A percentile compares a stretch with the other conserved stretches of the same genome.
These are phyloP conservation scores for Trichoderma sp. DNA, from an alignment of 2,329 filamentous ascomycete genomes.

Conservation along the genomic window DNA sequence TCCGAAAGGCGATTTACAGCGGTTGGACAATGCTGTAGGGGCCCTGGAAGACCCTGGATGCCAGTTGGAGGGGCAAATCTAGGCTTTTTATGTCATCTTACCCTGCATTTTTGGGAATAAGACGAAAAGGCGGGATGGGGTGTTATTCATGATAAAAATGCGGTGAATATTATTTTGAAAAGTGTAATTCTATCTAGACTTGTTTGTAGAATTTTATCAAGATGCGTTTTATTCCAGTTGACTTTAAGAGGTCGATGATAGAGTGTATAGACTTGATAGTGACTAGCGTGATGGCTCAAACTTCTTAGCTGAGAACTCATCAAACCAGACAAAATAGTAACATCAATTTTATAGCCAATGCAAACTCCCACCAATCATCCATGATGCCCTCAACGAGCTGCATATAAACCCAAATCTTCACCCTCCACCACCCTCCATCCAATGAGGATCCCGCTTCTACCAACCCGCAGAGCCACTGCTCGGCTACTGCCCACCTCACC, in stretches of 20 bases:
- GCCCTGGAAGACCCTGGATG: neutral
- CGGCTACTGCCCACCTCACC: neutral
- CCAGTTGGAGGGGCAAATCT: neutral
- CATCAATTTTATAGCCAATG: neutral
- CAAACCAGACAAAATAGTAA: neutral
- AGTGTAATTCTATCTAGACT: neutral
- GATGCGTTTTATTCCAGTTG: neutral
- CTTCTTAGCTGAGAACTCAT: neutral
- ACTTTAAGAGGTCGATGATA: neutral
- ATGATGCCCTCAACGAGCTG: neutral
- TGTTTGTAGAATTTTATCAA: neutral
- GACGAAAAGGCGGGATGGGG: neutral
- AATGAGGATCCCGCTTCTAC: neutral
- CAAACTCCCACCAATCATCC: neutral
- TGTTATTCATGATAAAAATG: no score
- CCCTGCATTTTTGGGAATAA: neutral
- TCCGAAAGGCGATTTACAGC: constrained; percentile 58
- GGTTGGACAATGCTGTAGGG: neutral
- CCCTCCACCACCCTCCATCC: neutral
- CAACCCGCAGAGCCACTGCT: neutral
- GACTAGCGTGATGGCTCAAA: neutral
- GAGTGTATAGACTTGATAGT: neutral
- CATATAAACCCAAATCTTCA: neutral
- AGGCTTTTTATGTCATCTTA: neutral
- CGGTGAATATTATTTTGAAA: neutral